A percentile compares a stretch with the other conserved stretches of the same genome.
Evolutionary conservation across 495 filamentous ascomycete genomes (phyloP).

Genomic region (Neurospora sp.): DNA sequence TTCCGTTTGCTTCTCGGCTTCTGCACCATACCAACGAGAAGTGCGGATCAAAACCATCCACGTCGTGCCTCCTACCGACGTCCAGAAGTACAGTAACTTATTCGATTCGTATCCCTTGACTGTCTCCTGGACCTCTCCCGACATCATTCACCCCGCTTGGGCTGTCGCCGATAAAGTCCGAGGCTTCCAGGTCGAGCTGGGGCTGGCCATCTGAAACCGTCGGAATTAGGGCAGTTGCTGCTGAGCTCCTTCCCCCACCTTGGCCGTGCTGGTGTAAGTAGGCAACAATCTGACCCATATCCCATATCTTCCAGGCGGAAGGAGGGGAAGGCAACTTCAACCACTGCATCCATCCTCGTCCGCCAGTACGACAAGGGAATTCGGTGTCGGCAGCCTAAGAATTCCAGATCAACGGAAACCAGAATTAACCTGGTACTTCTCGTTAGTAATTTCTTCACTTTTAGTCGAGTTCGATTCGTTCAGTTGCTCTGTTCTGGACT

Average conservation of each 20-base stretch:
- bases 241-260: not conserved
- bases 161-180: not conserved
- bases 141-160: not conserved
- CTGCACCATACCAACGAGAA: not conserved
- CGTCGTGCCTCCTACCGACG: not conserved
- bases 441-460: not conserved
- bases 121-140: not conserved
- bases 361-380: not conserved
- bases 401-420: not conserved
- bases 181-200: not conserved
- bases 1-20: not conserved
- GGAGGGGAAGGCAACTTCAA: not conserved
- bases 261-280: not conserved
- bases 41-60: not conserved
- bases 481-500: not conserved
- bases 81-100: not conserved
- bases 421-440: not conserved
- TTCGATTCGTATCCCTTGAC: not conserved
- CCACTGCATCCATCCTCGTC: not conserved
- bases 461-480: not conserved
- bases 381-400: not conserved
- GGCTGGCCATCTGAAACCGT: not conserved
- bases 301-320: not conserved
- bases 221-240: not conserved
- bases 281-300: not conserved